A percentile compares a stretch with the other conserved stretches of the same genome.
phyloP scores from a whole-genome alignment of 2,329 filamentous ascomycete genomes.

The Penicillium sumatraense region DNA sequence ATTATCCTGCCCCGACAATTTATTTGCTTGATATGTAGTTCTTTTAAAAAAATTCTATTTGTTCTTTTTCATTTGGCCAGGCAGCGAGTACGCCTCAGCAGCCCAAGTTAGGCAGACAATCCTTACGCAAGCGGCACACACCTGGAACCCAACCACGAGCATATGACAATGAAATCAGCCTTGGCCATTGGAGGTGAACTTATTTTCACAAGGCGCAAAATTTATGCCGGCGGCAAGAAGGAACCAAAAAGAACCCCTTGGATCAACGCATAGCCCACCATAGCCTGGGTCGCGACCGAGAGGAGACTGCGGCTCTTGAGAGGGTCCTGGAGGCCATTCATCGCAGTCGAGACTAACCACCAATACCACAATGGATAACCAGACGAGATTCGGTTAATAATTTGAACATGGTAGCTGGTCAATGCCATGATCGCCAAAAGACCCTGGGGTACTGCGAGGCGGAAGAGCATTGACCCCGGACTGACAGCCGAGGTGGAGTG shows the following conservation, averaged over 20 bases:
- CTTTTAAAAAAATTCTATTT: neutral
- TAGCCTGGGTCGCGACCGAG: conserved; percentile 62
- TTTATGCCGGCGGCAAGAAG: conserved; percentile 81
- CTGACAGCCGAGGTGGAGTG: conserved; percentile 23
- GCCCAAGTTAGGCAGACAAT: conserved; percentile 24
- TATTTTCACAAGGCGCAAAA: neutral
- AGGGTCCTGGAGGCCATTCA: conserved; percentile 25
- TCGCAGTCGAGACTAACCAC: conserved; percentile 64
- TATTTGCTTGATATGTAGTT: neutral
- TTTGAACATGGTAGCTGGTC: conserved; percentile 88
- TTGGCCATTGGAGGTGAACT: neutral
- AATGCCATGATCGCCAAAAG: conserved; percentile 72
- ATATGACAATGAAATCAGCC: neutral
- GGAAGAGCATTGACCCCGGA: conserved; percentile 43
- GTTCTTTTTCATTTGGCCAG: neutral
- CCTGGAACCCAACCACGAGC: neutral
- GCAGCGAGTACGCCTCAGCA: conserved; percentile 7
- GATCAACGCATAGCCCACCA: conserved; percentile 80
- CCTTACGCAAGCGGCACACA: conserved; percentile 22
- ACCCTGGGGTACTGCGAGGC: conserved; percentile 73
- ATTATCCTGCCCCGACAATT: too few species aligned
- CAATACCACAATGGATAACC: conserved; percentile 90
- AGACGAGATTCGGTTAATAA: conserved; percentile 85
- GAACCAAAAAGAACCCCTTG: conserved; percentile 85
- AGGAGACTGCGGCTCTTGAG: conserved; percentile 25